A percentile compares a stretch with the other conserved stretches of the same genome.
These are phyloP conservation scores for Arabis alpina DNA, from an alignment of 345 rosid species.

Conservation along the genomic window DNA sequence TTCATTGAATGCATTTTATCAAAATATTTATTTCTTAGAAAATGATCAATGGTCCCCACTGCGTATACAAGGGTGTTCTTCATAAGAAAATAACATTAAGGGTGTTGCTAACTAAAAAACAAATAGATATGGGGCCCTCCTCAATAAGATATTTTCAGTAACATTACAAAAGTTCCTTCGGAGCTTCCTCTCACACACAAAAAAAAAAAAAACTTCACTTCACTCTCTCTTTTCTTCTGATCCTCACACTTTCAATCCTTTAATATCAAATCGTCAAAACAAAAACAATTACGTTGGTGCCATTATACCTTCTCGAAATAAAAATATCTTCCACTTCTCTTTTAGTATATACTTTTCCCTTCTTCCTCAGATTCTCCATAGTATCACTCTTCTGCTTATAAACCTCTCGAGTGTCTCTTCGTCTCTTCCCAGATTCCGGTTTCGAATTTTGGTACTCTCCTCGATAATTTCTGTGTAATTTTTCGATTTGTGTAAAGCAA, in stretches of 20 bases:
- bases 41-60: not conserved
- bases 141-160: constrained; percentile 29
- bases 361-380: constrained; percentile 25
- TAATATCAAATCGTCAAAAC: not conserved
- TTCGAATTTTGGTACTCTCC: constrained; percentile 6
- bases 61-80: constrained; percentile 3
- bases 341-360: constrained; percentile 30
- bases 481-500: not conserved
- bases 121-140: constrained; percentile 15
- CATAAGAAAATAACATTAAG: constrained; percentile 8
- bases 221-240: constrained; percentile 33
- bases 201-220: constrained; percentile 13
- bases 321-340: constrained; percentile 18
- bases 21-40: not conserved
- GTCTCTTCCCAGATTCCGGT: constrained; percentile 1
- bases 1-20: no score
- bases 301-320: constrained; percentile 10
- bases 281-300: constrained; percentile 23
- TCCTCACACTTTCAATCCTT: constrained; percentile 41
- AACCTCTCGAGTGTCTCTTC: constrained; percentile 8
- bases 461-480: no score
- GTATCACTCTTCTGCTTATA: constrained; percentile 14
- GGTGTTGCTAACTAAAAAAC: constrained; percentile 22
- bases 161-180: constrained; percentile 5
- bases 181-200: constrained; percentile 17